Evolutionary conservation across 1,284 basidiomycete genomes (phyloP), one percentile per base, ranked within the genome.

Genomic region (Ustilago cynodontis): DNA sequence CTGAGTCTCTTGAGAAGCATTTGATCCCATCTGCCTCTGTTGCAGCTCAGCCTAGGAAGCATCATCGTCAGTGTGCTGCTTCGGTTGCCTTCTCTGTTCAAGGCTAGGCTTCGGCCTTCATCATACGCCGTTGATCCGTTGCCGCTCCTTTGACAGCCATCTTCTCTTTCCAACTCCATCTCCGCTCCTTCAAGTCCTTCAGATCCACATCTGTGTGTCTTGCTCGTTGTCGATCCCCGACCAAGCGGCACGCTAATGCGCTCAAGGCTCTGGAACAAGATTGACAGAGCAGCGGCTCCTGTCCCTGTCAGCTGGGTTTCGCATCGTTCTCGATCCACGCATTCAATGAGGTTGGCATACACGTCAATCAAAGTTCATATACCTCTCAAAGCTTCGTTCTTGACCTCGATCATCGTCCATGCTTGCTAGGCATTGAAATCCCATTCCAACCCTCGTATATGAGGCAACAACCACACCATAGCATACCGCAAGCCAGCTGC

Each of bases 201-300:
- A 54, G 31, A 52, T 26, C 50, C 50, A 20, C 28, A 16, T 52
- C 11, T 28, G 10, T 28, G 47, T 28, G 16, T 49, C 47, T 28
- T 28, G 47, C 13, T 28, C 14, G 11, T 35, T 52, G 50, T 52
- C 50, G 29, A 52, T 52, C 50, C 50, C 29, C 20, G 29, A 33
- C 5, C 14, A 52, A 33, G 29, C 41, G 41, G 41, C 47, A 33
- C 29, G 4, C 22, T 31, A 28, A 52, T 35, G 50, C 50, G 31
- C 50, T 52, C 29, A 20, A 28, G 29, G 35, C 52, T 54, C 35
- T 54, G 31, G n/a, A 54, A 26, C 35, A 35, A 37, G 33, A 37
- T 54, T 29, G 52, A 39, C 52, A 39, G 49, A 51, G 49, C 49
- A 51, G 49, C 51, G 29, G 14, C 31, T 39, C 52, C 52, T 33